These are phyloP conservation scores for Mucor plumbeus DNA, from an alignment of 371 early-diverging fungal genomes.

Conservation along the genomic window DNA sequence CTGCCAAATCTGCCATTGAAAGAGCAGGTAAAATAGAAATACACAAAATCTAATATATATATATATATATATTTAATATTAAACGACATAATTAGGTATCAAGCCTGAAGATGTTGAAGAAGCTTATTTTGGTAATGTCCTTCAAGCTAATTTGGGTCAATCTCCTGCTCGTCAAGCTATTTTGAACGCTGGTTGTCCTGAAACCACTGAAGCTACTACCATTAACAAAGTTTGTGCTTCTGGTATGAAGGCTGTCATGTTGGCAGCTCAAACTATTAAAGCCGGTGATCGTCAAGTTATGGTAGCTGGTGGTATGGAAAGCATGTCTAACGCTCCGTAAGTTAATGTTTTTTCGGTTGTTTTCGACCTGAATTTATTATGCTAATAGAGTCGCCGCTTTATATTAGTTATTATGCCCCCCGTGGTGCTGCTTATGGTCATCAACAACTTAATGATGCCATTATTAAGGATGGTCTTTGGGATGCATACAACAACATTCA, in stretches of 20 bases:
- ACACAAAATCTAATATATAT: no score
- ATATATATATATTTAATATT: no score
- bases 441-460: slow-evolving; percentile 81
- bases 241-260: slow-evolving; percentile 88
- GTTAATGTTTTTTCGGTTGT: slow-evolving; percentile 19
- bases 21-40: slow-evolving; percentile 6
- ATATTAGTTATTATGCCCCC: slow-evolving; percentile 65
- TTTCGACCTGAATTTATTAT: neutral
- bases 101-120: slow-evolving; percentile 81
- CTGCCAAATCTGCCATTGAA: slow-evolving; percentile 37
- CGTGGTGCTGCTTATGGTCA: slow-evolving; percentile 83
- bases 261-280: slow-evolving; percentile 74
- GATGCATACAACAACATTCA: slow-evolving; percentile 90
- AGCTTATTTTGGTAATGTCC: slow-evolving; percentile 89
- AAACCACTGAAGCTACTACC: slow-evolving; percentile 83
- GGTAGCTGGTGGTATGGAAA: slow-evolving; percentile 96
- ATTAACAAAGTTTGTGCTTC: slow-evolving; percentile 96
- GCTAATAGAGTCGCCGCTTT: neutral
- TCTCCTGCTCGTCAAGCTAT: slow-evolving; percentile 88
- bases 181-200: slow-evolving; percentile 76
- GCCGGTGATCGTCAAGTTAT: slow-evolving; percentile 66
- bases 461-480: slow-evolving; percentile 94
- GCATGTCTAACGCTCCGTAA: slow-evolving; percentile 92
- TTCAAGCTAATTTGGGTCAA: slow-evolving; percentile 84
- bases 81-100: slow-evolving; percentile 60